Conservation (phyloP, 176 grass and related monocot genomes). For the Zoysia japonica region DNA sequence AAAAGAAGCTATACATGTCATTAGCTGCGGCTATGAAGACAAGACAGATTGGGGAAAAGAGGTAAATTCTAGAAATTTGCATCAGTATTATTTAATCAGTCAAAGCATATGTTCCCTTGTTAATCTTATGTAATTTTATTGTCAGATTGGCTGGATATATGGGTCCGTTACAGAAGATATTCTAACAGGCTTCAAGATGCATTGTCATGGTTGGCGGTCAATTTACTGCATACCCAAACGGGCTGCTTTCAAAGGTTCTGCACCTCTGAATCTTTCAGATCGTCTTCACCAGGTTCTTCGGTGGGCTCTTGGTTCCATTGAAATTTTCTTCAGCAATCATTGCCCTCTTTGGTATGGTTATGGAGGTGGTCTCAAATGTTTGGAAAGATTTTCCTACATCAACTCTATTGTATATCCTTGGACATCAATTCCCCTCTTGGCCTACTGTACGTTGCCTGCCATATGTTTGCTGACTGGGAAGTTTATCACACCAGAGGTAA, state of each 20-base stretch:
- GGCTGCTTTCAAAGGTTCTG: constrained; percentile 65
- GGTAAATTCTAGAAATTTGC: constrained; percentile 24
- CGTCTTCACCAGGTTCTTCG: constrained; percentile 71
- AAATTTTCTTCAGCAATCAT: constrained; percentile 72
- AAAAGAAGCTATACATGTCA: constrained; percentile 79
- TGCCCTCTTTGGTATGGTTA: constrained; percentile 73
- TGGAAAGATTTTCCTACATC: constrained; percentile 65
- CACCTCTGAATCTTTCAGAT: constrained; percentile 70
- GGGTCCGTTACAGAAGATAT: constrained; percentile 75
- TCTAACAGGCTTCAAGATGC: constrained; percentile 72
- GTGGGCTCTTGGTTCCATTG: constrained; percentile 69
- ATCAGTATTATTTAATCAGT: neutral
- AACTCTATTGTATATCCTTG: constrained; percentile 65
- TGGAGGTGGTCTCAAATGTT: constrained; percentile 59
- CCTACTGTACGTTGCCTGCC: constrained; percentile 64
- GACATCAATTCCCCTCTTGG: constrained; percentile 67
- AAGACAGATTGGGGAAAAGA: constrained; percentile 79
- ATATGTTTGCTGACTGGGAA: constrained; percentile 64
- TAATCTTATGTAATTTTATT: constrained; percentile 25
- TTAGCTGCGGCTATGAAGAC: constrained; percentile 74
- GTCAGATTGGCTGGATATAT: constrained; percentile 70
- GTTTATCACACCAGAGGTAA: constrained; percentile 70
- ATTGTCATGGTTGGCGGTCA: constrained; percentile 68
- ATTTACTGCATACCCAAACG: constrained; percentile 59
- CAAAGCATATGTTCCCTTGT: neutral